These are phyloP conservation scores for Paramecium caudatum DNA, from an alignment of 73 alveolate species.

Conservation along the genomic window DNA sequence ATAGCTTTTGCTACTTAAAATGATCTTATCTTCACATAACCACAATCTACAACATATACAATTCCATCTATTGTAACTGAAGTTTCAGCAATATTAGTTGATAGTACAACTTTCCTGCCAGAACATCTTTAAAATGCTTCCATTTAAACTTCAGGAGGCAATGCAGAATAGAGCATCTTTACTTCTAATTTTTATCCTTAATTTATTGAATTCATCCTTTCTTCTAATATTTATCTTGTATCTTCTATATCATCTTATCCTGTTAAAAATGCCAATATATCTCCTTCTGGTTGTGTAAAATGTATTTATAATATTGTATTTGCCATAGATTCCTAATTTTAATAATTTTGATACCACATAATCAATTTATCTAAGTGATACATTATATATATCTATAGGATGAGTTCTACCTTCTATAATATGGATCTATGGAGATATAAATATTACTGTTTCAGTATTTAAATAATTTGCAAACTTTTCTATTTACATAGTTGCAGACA, in stretches of 20 bases:
- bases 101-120: constrained; percentile 79
- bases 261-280: constrained; percentile 92
- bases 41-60: constrained; percentile 94
- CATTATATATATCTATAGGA: constrained; percentile 84
- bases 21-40: constrained; percentile 89
- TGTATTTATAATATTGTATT: constrained; percentile 77
- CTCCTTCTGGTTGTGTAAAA: constrained; percentile 86
- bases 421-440: not conserved
- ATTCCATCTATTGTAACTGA: constrained; percentile 96
- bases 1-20: constrained; percentile 89
- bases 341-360: constrained; percentile 75
- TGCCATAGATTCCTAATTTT: constrained; percentile 64
- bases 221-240: constrained; percentile 82
- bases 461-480: constrained; percentile 74
- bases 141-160: constrained; percentile 94
- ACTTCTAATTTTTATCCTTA: constrained; percentile 70
- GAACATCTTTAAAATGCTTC: constrained; percentile 84
- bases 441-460: constrained; percentile 64
- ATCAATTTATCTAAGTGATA: constrained; percentile 77
- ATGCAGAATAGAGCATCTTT: constrained; percentile 90
- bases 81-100: constrained; percentile 98
- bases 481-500: constrained; percentile 87
- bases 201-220: constrained; percentile 78
- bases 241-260: constrained; percentile 97
- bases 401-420: constrained; percentile 87